A percentile compares a stretch with the other conserved stretches of the same genome.
Evolutionary conservation across 371 early-diverging fungal species (phyloP).

Genomic region (Nematocida ausubeli): DNA sequence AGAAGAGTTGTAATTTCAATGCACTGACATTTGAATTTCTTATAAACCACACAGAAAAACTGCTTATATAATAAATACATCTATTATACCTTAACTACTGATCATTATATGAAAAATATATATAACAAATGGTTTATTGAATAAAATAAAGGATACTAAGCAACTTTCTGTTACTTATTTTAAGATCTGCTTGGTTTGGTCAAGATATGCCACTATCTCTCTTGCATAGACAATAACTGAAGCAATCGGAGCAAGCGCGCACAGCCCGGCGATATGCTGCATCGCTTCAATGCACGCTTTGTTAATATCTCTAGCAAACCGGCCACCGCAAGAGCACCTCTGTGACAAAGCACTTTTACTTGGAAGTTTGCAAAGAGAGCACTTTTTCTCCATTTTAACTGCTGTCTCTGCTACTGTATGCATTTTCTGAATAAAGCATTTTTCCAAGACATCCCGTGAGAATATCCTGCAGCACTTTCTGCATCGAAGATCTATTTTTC

Average conservation of each 20-base stretch:
- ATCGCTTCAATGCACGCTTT: neutral
- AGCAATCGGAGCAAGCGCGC: constrained; percentile 20
- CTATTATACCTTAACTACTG: too few relatives aligned
- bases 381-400: constrained; percentile 41
- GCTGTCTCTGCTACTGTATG: neutral
- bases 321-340: constrained; percentile 38
- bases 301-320: neutral
- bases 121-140: too few relatives aligned
- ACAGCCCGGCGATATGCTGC: neutral
- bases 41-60: too few relatives aligned
- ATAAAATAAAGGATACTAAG: too few relatives aligned
- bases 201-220: neutral
- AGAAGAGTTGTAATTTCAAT: too few relatives aligned
- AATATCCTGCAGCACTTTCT: neutral
- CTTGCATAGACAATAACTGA: constrained; percentile 20
- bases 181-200: neutral
- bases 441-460: neutral
- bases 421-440: neutral
- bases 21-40: too few relatives aligned
- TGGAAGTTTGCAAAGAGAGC: constrained; percentile 33
- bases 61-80: neutral
- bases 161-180: neutral
- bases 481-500: constrained; percentile 9
- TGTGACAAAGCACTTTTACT: neutral
- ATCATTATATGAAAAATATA: too few relatives aligned